Base-by-base conservation (phyloP, 345 rosid species). In the Salix brachista region DNA sequence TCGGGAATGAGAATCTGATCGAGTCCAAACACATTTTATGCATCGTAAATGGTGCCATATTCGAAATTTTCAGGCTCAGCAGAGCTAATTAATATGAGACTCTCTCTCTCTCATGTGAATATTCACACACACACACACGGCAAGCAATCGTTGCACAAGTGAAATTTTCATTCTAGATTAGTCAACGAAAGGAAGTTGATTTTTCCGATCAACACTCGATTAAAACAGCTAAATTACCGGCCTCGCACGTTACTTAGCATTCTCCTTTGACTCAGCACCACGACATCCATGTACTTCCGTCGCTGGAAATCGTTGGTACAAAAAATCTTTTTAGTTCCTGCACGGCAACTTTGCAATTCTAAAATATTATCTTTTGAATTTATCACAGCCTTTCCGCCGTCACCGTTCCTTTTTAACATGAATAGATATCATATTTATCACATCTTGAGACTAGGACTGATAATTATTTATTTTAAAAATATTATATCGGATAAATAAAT, bases 401-500 rank as follows among this genome's bases (percentile, higher is more conserved):
- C 46, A 11, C 46, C 0, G 46, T 11, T 42, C 13, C 46, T 3
- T 42, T 41, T 42, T 11, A 11, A 42, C 3, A 9, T 41, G 0
- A 2, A 41, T 42, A 42, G 2, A 11, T 42, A 42, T 42, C 3
- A 41, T 41, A 41, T 10, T 12, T 0, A 11, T 41, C 46, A 42
- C 44, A 41, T 41, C 44, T 10, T 10, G 44, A 41, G 44, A 41
- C 44, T 41, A 41, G 3, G 44, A 41, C 2, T 3, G 3, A 11
- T 11, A 0, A 0, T 42, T 11, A 42, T 11, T 42, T 42, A 0
- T 42, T 42, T 42, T 42, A 10, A 11, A 42, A 42, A 11, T 11
- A 2, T 42, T 11, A 42, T 42, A 0, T 10, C 0, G 0, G 0
- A 42, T 10, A 42, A 2, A 41, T 41, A 11, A 10, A 42, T 10